Base-by-base conservation (phyloP, 108 stramenopile species). In the Schizochytrium sp. region DNA sequence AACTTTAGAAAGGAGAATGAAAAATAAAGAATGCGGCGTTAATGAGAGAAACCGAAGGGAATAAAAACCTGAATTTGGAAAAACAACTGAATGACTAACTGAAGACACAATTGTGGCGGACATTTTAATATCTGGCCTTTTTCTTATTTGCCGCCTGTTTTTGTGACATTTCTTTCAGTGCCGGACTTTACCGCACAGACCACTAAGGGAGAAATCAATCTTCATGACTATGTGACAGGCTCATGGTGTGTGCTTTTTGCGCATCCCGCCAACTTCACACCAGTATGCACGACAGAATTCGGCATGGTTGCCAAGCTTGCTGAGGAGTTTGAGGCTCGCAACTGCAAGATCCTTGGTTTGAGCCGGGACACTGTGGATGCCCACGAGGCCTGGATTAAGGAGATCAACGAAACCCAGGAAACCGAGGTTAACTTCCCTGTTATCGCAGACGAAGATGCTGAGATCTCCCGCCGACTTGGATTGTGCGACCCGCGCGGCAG, bases 231-330 rank as follows among this genome's bases (percentile, higher is more conserved):
- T 92, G 94, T 95, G 61, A 93, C 94, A 72, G 95, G 94, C 73
- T 94, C 94, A 61, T 96, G 96, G 96, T 94, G 93, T 72, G 92
- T 96, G 83, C 91, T 96, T 10, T 94, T 95, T 89, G 91, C 93
- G 55, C 96, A 96, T 76, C 96, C 96, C 7, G 95, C 95, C 46
- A 95, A 96, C 87, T 96, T 95, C 88, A 95, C 95, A 13, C 95
- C 96, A 15, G 95, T 96, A 47, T 96, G 96, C 90, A 97, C 96
- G 41, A 97, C 96, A 17, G 97, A 97, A 87, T 92, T 97, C 72
- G 96, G 96, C 8, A 91, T 93, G 49, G 89, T 95, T 4, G 95
- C 95, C 40, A 76, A 93, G 72, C 93, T 94, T 61, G 69, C 92
- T 56, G 94, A 94, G 40, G 93, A 95, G 72, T 93, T 96, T 41